These are phyloP conservation scores for Acer negundo DNA, from an alignment of 345 rosid genomes.

Conservation along the genomic window DNA sequence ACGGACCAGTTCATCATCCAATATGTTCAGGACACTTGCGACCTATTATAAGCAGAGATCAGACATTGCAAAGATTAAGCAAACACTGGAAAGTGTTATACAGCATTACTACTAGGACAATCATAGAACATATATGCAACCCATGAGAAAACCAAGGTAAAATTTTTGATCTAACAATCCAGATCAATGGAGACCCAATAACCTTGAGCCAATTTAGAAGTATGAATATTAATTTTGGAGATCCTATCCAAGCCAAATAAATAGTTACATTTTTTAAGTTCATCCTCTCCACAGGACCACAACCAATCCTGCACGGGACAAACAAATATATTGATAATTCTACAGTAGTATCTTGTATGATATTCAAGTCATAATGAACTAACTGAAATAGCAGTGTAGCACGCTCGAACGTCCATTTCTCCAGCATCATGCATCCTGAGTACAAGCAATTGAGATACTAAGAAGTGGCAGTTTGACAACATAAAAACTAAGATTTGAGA, in stretches of 20 bases:
- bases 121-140: background rate
- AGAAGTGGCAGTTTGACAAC: background rate
- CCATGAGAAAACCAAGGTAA: background rate
- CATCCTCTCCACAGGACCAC: background rate
- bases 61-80: slow-evolving; percentile 11
- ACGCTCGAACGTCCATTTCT: slow-evolving; percentile 95
- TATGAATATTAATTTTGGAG: background rate
- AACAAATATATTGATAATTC: background rate
- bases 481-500: background rate
- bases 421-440: slow-evolving; percentile 94
- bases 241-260: slow-evolving; percentile 5
- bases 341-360: no score
- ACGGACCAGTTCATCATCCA: slow-evolving; percentile 72
- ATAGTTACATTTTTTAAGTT: background rate
- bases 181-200: background rate
- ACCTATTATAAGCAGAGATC: slow-evolving; percentile 39
- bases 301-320: background rate
- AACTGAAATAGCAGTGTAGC: slow-evolving; percentile 90
- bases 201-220: background rate
- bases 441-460: slow-evolving; percentile 1
- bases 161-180: background rate
- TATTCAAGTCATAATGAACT: background rate
- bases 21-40: slow-evolving; percentile 80
- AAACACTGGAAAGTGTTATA: background rate
- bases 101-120: background rate